Evolutionary conservation across 352 stramenopile genomes (phyloP).

Genomic region (Thalassiosira livingstoniorum): DNA sequence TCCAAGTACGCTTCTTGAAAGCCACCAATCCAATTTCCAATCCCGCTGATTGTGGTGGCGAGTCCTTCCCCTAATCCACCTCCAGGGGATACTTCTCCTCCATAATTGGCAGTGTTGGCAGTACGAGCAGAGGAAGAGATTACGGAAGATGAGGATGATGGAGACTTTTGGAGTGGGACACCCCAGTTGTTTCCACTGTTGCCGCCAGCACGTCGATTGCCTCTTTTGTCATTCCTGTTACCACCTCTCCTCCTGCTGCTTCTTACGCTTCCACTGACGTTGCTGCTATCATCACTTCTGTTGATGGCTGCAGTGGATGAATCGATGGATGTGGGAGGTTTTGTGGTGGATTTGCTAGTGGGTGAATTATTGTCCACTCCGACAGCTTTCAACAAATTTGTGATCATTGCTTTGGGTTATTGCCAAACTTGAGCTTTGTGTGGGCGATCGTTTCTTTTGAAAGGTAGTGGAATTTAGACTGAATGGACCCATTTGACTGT

Average conservation of each 20-base stretch:
- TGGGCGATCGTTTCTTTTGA: too few species aligned
- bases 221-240: not conserved
- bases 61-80: not conserved
- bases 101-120: not conserved
- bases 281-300: not conserved
- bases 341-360: not conserved
- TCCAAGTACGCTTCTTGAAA: not conserved
- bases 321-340: not conserved
- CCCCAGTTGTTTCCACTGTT: conserved; percentile 6
- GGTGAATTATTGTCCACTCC: conserved; percentile 17
- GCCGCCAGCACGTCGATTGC: not conserved
- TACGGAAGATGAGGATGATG: too few species aligned
- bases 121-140: too few species aligned
- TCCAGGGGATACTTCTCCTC: not conserved
- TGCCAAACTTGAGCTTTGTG: too few species aligned
- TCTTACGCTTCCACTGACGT: not conserved
- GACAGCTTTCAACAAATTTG: conserved; percentile 53
- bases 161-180: too few species aligned
- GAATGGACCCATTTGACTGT: too few species aligned
- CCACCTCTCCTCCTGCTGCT: too few species aligned
- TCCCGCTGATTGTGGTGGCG: not conserved
- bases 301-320: not conserved
- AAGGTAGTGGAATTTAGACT: too few species aligned
- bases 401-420: conserved; percentile 44
- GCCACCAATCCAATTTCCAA: not conserved